These are phyloP conservation scores for Bombardia bombarda DNA, from an alignment of 495 filamentous ascomycete genomes.

Conservation along the genomic window DNA sequence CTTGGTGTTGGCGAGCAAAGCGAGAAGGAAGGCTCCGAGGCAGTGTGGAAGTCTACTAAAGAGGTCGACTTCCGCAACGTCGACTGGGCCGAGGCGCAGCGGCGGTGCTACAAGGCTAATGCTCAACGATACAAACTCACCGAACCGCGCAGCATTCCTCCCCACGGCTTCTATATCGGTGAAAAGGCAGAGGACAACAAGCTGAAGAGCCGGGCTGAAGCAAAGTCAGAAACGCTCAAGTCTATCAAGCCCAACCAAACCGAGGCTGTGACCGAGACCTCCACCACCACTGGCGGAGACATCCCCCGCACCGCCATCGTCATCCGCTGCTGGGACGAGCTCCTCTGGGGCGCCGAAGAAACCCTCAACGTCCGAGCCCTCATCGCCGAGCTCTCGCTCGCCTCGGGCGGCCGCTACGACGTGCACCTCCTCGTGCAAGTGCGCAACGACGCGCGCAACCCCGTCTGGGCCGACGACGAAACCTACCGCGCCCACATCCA, in stretches of 20 bases:
- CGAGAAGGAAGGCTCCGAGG: constrained; percentile 64
- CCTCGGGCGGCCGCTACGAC: constrained; percentile 73
- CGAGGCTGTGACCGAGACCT: constrained; percentile 1
- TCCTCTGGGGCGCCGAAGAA: constrained; percentile 60
- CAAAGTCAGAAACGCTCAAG: background rate
- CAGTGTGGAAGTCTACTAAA: constrained; percentile 58
- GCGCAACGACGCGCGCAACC: constrained; percentile 52
- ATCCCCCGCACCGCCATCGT: constrained; percentile 61
- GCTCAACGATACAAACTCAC: constrained; percentile 53
- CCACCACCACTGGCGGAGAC: constrained; percentile 7
- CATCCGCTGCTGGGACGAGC: constrained; percentile 66
- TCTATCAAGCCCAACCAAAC: constrained; percentile 26
- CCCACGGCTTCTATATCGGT: constrained; percentile 35
- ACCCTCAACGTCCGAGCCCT: constrained; percentile 63
- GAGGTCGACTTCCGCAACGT: constrained; percentile 68
- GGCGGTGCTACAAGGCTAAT: constrained; percentile 62
- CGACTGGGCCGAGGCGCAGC: constrained; percentile 68
- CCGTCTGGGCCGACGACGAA: constrained; percentile 56
- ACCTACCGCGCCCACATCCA: constrained; percentile 52
- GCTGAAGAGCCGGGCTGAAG: constrained; percentile 1
- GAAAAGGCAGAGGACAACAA: constrained; percentile 11
- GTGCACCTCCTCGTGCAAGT: constrained; percentile 75
- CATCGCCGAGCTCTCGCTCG: constrained; percentile 66
- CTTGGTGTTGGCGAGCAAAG: constrained; percentile 72
- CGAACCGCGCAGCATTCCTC: constrained; percentile 25